Base-by-base conservation (phyloP, 2,329 filamentous ascomycete species). In the Zymoseptoria tritici region DNA sequence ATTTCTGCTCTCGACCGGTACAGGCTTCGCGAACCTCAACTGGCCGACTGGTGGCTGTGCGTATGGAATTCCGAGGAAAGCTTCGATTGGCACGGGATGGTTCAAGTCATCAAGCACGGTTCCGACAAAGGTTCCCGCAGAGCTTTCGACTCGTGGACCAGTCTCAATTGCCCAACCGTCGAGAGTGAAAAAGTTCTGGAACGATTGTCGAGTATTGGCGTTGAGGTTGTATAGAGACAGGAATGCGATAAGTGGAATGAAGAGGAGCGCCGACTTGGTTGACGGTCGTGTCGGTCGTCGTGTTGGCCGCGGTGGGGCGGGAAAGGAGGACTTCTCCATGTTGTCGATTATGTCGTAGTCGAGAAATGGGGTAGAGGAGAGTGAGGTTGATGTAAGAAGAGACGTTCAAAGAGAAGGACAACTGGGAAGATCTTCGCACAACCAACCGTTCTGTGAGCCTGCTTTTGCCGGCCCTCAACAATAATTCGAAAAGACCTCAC, bases 11-110 rank as follows among this genome's bases (percentile, higher is more conserved):
- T 75, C 9, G 62, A 74, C 46, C 58, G 70, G 63, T 81, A 79
- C 51, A 81, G 68, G 2, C 76, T 71, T 64, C 78, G 75, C 0
- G 82, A 85, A 85, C 8, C 84, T 78, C 52, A 84, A 74, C 55
- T 78, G 71, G 2, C 80, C 79, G 26, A 78, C 70, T 0, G 82
- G 82, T 29, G 81, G 56, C 53, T 64, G 57, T 9, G 67, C 66
- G 59, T 68, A 67, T 22, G 65, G 83, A 2, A 85, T 69, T 3
- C 76, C 76, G 9, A 78, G 69, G 61, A 76, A 78, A 11, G 64
- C 67, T 58, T 68, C 67, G 9, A 70, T 59, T 0, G 68, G 60
- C 1, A 62, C 60, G 4, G 66, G 66, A 53, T 68, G 64, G 20
- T 66, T 62, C 22, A 50, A 29, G 49, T 62, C 54, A 16, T 66